phyloP scores from a whole-genome alignment of 495 filamentous ascomycete species.

The Hypoxylon lienhwacheense region DNA sequence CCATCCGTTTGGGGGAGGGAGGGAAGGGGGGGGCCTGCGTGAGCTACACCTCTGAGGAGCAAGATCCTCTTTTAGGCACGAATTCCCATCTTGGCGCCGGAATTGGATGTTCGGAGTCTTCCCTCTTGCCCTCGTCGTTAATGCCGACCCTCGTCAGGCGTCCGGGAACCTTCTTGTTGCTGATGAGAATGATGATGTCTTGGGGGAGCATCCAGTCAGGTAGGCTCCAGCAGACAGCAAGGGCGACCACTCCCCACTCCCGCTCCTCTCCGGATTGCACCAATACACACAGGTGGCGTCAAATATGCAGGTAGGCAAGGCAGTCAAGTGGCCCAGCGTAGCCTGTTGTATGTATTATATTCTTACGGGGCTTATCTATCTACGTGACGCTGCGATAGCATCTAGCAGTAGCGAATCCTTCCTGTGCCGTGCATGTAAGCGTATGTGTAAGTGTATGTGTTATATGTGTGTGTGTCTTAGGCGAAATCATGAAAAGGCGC shows the following conservation, averaged over 20 bases:
- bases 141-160: slow-evolving; percentile 19
- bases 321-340: slow-evolving; percentile 11
- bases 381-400: too few species aligned
- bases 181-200: too few species aligned
- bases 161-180: neutral
- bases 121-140: neutral
- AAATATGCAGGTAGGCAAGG: neutral
- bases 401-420: neutral
- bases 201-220: slow-evolving; percentile 6
- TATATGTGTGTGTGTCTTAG: slow-evolving; percentile 12
- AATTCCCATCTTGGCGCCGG: slow-evolving; percentile 27
- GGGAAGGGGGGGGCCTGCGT: too few species aligned
- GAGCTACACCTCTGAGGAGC: slow-evolving; percentile 11
- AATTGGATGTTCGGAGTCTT: slow-evolving; percentile 14
- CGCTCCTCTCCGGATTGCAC: slow-evolving; percentile 3
- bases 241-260: slow-evolving; percentile 8
- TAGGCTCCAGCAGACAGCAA: neutral
- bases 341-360: slow-evolving; percentile 16
- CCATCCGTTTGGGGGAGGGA: slow-evolving; percentile 25
- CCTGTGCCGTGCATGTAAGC: slow-evolving; percentile 1
- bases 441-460: too few species aligned
- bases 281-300: neutral
- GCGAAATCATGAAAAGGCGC: slow-evolving; percentile 17
- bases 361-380: too few species aligned
- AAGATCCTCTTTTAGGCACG: slow-evolving; percentile 17